Evolutionary conservation across 495 filamentous ascomycete genomes (phyloP), one percentile per base, ranked within the genome.

Genomic region (Xylaria intraflava): DNA sequence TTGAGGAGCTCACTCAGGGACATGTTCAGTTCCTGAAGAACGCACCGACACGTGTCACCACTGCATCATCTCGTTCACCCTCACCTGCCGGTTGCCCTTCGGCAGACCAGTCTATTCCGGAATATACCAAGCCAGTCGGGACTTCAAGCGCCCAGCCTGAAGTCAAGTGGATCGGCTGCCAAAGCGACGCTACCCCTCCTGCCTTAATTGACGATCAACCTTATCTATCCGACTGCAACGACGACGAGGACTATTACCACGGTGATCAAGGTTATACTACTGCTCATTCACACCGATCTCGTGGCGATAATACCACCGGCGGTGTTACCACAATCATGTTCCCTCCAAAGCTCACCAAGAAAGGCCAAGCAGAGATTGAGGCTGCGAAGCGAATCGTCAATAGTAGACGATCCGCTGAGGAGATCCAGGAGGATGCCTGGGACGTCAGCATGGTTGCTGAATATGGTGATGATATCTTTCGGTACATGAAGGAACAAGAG

Each of bases 401-500:
- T 52, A 68, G 46, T 67, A 79, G 51, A 72, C 78, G 60, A 20
- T 68, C 64, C 23, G 49, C 58, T 14, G 73, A 77, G 51, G 87
- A 89, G 48, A 74, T 88, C 43, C 41, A 55, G 11, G 85, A 94
- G 48, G 93, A 97, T 56, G 74, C 78, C 20, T 94, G 83, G 75
- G 93, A 99, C 65, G 87, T 90, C n/a, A 95, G 87, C 64, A 96
- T 99, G 94, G 93, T 99, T 29, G 86, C 90, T 14, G 92, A 97
- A 64, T 99, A 99, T 63, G 83, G 84, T 43, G 86, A 93, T 4
- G 93, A 99, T 65, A 99, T 99, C 56, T 97, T 96, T 61, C 73
- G 79, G 7, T 95, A 97, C 70, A 87, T 97, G 85, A 79, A 79
- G 51, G 76, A 85, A 43, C 82, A 95, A 44, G 93, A 98, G 88